phyloP scores from a whole-genome alignment of 1,139 yeast species.

The Suhomyces wounanorum region DNA sequence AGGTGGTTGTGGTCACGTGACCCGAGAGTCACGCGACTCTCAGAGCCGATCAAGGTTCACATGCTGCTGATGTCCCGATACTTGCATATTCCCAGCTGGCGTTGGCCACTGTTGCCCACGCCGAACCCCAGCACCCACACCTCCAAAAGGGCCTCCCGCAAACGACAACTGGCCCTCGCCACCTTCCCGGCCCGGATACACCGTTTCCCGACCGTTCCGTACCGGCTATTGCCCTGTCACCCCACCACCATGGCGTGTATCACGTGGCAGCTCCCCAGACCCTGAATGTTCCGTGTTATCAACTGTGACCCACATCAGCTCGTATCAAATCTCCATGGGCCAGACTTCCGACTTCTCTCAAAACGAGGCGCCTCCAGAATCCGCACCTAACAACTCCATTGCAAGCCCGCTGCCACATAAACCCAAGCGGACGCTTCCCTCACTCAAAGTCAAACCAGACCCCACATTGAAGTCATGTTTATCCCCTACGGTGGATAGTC shows the following conservation, averaged over 20 bases:
- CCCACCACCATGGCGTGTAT: not conserved
- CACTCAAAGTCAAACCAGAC: slow-evolving; percentile 24
- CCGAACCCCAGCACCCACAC: too few relatives aligned
- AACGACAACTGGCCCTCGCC: too few relatives aligned
- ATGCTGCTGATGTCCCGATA: too few relatives aligned
- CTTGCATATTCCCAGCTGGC: too few relatives aligned
- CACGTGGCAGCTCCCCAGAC: not conserved
- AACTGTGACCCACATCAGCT: not conserved
- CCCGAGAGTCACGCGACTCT: too few relatives aligned
- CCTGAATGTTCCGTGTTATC: not conserved
- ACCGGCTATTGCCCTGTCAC: not conserved
- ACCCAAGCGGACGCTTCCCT: slow-evolving; percentile 10
- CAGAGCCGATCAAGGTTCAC: too few relatives aligned
- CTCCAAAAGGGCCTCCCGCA: too few relatives aligned
- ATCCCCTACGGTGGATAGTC: slow-evolving; percentile 15
- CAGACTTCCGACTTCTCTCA: not conserved
- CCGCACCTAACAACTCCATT: not conserved
- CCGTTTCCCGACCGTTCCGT: not conserved
- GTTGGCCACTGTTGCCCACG: too few relatives aligned
- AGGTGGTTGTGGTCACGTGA: too few relatives aligned
- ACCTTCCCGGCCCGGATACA: not conserved
- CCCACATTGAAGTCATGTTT: slow-evolving; percentile 29
- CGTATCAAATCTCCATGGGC: not conserved
- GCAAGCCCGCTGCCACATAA: slow-evolving; percentile 3
- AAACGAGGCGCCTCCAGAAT: not conserved